phyloP scores from a whole-genome alignment of 192 early-diverging fungal species.

The Piromyces finnis region DNA sequence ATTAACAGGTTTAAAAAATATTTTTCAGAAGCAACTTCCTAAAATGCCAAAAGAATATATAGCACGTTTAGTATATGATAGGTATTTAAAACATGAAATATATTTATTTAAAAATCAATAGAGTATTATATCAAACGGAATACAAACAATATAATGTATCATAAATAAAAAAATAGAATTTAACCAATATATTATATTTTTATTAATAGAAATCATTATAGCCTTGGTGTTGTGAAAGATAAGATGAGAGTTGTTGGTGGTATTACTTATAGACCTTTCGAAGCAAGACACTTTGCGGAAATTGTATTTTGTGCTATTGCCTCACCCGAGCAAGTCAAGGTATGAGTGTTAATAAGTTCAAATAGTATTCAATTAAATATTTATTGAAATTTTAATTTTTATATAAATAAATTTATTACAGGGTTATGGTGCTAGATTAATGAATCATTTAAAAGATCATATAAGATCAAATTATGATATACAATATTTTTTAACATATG shows the following conservation, averaged over 20 bases:
- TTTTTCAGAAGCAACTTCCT: conserved; percentile 91
- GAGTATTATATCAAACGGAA: too few species aligned
- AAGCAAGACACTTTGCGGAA: conserved; percentile 76
- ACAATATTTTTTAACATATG: conserved; percentile 87
- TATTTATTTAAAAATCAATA: too few species aligned
- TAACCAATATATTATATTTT: neutral
- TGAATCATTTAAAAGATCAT: conserved; percentile 93
- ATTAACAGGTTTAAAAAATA: conserved; percentile 83
- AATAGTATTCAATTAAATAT: too few species aligned
- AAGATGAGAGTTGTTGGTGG: conserved; percentile 73
- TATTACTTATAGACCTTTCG: conserved; percentile 87
- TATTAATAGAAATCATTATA: conserved; percentile 50
- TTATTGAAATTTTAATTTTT: too few species aligned
- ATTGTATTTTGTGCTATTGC: conserved; percentile 97
- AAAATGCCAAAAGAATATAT: conserved; percentile 99
- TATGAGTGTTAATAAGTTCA: conserved; percentile 6
- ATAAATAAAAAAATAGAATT: too few species aligned
- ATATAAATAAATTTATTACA: too few species aligned
- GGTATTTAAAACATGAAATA: too few species aligned
- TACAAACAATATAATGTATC: too few species aligned
- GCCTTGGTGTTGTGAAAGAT: conserved; percentile 56
- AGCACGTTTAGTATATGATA: conserved; percentile 82
- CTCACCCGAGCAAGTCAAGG: conserved; percentile 78
- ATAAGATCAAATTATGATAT: conserved; percentile 52
- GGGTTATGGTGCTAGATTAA: conserved; percentile 91